A percentile compares a stretch with the other conserved stretches of the same genome.
phyloP scores from a whole-genome alignment of 1,284 basidiomycete species.

The Melampsora larici-populina region DNA sequence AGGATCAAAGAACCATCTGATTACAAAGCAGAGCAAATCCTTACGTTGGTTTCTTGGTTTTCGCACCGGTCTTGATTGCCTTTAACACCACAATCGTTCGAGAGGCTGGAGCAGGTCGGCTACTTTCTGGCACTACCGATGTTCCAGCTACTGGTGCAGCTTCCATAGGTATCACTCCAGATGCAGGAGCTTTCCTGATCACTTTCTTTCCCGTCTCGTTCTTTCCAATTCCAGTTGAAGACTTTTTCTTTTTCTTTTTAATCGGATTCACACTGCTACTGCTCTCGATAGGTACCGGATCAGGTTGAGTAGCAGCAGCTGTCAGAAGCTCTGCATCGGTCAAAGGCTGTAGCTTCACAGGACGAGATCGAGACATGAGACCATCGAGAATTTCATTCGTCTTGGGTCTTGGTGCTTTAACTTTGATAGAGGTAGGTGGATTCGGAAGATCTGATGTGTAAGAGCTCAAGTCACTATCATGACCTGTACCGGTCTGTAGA shows the following conservation, averaged over 20 bases:
- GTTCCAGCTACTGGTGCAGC: not conserved
- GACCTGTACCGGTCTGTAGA: not conserved
- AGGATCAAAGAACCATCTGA: not conserved
- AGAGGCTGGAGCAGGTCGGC: too few species aligned
- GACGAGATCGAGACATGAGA: too few species aligned
- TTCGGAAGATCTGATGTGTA: slow-evolving; percentile 20
- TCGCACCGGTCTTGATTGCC: too few species aligned
- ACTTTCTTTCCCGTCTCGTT: too few species aligned
- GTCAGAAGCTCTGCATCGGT: slow-evolving; percentile 39
- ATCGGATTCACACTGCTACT: not conserved
- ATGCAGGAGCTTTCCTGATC: not conserved
- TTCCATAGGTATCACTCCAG: not conserved
- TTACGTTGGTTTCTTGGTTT: not conserved
- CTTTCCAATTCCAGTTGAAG: not conserved
- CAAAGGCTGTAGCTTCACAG: slow-evolving; percentile 15
- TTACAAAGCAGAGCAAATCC: not conserved
- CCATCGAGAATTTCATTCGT: not conserved
- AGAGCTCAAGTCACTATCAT: slow-evolving; percentile 14
- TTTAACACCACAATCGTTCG: too few species aligned
- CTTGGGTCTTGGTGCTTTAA: not conserved
- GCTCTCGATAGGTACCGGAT: not conserved
- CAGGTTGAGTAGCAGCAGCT: slow-evolving; percentile 2
- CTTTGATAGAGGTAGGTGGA: not conserved
- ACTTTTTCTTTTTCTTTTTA: slow-evolving; percentile 1
- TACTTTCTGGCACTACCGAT: too few species aligned